Evolutionary conservation across 192 early-diverging fungal genomes (phyloP).

Genomic region (Umbelopsis isabellina): DNA sequence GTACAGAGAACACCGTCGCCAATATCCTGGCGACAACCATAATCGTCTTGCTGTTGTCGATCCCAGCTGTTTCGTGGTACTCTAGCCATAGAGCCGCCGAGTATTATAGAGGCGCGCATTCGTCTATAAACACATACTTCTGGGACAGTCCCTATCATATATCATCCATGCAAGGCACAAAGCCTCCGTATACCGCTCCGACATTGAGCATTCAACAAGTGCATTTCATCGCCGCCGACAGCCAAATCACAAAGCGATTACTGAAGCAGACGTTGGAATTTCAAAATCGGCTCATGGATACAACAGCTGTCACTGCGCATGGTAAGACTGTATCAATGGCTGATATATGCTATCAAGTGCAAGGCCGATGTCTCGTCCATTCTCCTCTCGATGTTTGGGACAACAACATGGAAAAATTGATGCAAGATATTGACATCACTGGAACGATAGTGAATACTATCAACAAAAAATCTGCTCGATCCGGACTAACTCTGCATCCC

Average conservation of each 20-base stretch:
- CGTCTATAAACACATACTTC: constrained; percentile 10
- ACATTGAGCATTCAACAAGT: constrained; percentile 23
- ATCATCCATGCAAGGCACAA: not conserved
- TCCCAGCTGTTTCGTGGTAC: constrained; percentile 9
- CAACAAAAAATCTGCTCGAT: not conserved
- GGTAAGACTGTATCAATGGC: constrained; percentile 11
- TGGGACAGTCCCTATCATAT: constrained; percentile 20
- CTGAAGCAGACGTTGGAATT: constrained; percentile 23
- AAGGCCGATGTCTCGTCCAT: constrained; percentile 57
- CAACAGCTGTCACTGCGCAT: constrained; percentile 1
- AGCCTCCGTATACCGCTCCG: constrained; percentile 3
- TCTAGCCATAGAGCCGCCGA: constrained; percentile 8
- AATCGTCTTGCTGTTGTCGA: not conserved
- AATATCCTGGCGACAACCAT: not conserved
- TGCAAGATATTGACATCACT: constrained; percentile 10
- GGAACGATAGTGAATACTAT: constrained; percentile 14
- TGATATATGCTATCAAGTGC: constrained; percentile 25
- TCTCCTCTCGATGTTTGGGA: constrained; percentile 60
- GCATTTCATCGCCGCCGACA: constrained; percentile 20
- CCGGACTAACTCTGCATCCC: constrained; percentile 27
- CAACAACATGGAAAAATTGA: constrained; percentile 7
- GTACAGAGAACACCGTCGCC: not conserved
- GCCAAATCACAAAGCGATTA: constrained; percentile 23
- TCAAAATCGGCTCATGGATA: constrained; percentile 19
- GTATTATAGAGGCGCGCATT: constrained; percentile 1